phyloP scores from a whole-genome alignment of 208 protist genomes.

The Crithidia bombi region DNA sequence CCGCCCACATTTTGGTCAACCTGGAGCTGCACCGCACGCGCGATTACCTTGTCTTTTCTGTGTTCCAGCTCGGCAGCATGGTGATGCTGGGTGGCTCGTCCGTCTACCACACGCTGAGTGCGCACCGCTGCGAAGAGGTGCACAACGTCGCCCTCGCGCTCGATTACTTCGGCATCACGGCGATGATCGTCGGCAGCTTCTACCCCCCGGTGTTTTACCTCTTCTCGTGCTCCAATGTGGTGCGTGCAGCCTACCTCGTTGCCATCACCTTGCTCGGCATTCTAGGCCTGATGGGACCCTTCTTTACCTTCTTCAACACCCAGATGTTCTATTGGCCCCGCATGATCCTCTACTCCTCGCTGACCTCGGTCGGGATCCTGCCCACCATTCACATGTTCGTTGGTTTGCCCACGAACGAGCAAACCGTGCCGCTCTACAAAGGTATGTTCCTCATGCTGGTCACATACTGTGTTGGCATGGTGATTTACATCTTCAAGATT shows the following conservation, averaged over 20 bases:
- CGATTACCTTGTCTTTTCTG: conserved; percentile 58
- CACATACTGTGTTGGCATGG: conserved; percentile 72
- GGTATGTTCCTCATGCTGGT: conserved; percentile 70
- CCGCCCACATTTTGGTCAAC: conserved; percentile 49
- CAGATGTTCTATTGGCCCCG: conserved; percentile 51
- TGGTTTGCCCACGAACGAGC: conserved; percentile 43
- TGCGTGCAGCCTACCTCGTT: conserved; percentile 61
- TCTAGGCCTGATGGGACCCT: conserved; percentile 76
- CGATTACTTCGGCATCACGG: conserved; percentile 88
- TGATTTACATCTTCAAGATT: conserved; percentile 82
- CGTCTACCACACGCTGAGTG: conserved; percentile 73
- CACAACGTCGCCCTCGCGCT: conserved; percentile 65
- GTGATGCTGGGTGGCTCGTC: conserved; percentile 76
- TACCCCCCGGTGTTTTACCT: conserved; percentile 83
- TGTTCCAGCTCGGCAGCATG: conserved; percentile 73
- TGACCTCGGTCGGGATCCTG: conserved; percentile 69
- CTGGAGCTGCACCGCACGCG: conserved; percentile 32
- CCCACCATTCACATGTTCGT: conserved; percentile 73
- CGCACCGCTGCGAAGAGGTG: conserved; percentile 55
- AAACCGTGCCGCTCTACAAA: conserved; percentile 46
- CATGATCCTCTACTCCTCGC: conserved; percentile 75
- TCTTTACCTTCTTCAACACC: conserved; percentile 59
- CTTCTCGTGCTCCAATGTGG: conserved; percentile 67
- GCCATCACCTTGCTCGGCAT: conserved; percentile 75
- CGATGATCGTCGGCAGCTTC: conserved; percentile 82